Base-by-base conservation (phyloP, 345 rosid genomes). In the Schrenkiella parvula region DNA sequence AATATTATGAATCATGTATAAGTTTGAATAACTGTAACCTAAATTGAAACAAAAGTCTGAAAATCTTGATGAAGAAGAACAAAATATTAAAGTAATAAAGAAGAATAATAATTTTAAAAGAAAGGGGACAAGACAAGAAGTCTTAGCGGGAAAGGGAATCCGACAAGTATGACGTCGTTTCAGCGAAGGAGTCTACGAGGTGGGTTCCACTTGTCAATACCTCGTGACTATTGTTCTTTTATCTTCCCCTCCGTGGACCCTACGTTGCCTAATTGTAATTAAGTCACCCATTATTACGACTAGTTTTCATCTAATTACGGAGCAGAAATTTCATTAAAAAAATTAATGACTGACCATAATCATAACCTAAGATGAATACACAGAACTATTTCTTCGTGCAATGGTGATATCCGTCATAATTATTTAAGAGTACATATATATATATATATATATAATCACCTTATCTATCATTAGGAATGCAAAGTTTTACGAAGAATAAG, bases 131-230 rank as follows among this genome's bases (percentile, higher is more conserved):
- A 74, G 78, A 67, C 47, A 60, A 58, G 61, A 59, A 74, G 73
- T 66, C 78, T 31, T 58, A 50, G 78, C 79, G 74, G 74, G 79
- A 75, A 75, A 75, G 79, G 74, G 64, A 75, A 68, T 68, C 79
- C 79, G 79, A 75, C 79, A 75, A 75, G 57, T 15, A 60, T 75
- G 74, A 75, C 79, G 68, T 74, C 73, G 71, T 74, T 59, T 51
- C 68, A 74, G 73, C 13, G 46, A 48, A 58, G 62, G 73, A 58
- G 78, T 74, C 73, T 74, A 66, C 69, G 8, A 68, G 22, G 50
- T 61, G 35, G 79, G 74, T 22, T 54, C 79, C 55, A 75, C 47
- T 15, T 75, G 56, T 68, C 69, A 75, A 68, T 21, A 75, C 68
- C 17, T 42, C 41, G 57, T 52, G 79, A 68, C 73, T 50, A 67